Evolutionary conservation across 495 filamentous ascomycete species (phyloP).

Genomic region (Cetradonia linearis): DNA sequence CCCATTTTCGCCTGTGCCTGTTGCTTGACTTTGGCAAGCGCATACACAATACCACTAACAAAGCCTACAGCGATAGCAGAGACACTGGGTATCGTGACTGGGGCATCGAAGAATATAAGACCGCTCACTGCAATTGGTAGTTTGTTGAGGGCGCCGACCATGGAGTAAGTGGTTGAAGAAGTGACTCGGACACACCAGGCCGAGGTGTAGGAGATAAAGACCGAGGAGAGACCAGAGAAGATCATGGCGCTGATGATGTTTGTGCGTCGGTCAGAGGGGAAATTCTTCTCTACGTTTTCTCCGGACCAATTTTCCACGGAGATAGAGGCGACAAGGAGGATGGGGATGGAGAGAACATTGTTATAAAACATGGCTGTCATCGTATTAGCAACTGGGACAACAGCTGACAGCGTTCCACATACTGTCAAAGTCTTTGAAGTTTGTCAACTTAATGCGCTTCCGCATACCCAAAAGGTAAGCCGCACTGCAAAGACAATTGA

Average conservation of each 20-base stretch:
- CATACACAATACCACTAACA: slow-evolving; percentile 81
- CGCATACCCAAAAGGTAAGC: slow-evolving; percentile 88
- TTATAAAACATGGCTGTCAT: slow-evolving; percentile 96
- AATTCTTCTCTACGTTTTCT: slow-evolving; percentile 75
- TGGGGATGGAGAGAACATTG: slow-evolving; percentile 93
- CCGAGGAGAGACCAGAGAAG: slow-evolving; percentile 82
- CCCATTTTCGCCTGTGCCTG: slow-evolving; percentile 45
- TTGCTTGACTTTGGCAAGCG: slow-evolving; percentile 85
- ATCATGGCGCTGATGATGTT: slow-evolving; percentile 77
- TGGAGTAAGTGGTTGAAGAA: slow-evolving; percentile 91
- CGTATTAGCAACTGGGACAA: background rate
- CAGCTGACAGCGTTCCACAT: slow-evolving; percentile 33
- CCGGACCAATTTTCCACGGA: slow-evolving; percentile 86
- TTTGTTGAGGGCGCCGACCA: slow-evolving; percentile 98
- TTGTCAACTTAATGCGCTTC: slow-evolving; percentile 98
- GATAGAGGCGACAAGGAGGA: slow-evolving; percentile 73
- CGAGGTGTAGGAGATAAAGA: slow-evolving; percentile 98
- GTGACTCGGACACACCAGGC: slow-evolving; percentile 98
- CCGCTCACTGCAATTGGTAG: slow-evolving; percentile 86
- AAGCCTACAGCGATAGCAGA: slow-evolving; percentile 85
- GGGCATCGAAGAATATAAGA: slow-evolving; percentile 88
- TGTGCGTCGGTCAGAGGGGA: slow-evolving; percentile 67
- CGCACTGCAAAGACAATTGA: slow-evolving; percentile 94
- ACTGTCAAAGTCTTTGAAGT: slow-evolving; percentile 99
- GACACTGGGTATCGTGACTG: slow-evolving; percentile 84